These are phyloP conservation scores for Wallacemonas collosoma DNA, from an alignment of 208 protist genomes.

Conservation along the genomic window DNA sequence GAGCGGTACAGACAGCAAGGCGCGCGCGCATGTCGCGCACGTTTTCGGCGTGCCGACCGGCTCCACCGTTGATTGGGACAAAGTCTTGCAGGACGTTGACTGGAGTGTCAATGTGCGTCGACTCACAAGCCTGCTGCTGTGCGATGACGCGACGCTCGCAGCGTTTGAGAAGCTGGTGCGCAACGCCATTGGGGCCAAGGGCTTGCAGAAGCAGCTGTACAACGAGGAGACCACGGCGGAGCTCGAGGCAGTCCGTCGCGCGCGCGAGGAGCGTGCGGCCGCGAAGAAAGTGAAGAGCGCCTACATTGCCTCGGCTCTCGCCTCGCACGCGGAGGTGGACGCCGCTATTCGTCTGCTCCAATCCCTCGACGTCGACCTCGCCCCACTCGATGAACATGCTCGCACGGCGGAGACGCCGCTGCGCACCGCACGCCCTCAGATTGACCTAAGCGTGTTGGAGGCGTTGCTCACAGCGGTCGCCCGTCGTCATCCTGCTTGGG, in stretches of 20 bases:
- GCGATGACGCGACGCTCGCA: slow-evolving; percentile 40
- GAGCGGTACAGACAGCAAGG: slow-evolving; percentile 38
- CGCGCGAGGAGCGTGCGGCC: slow-evolving; percentile 37
- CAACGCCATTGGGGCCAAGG: slow-evolving; percentile 67
- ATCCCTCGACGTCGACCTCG: slow-evolving; percentile 42
- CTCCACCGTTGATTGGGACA: slow-evolving; percentile 55
- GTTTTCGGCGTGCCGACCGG: slow-evolving; percentile 35
- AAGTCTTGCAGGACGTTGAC: slow-evolving; percentile 56
- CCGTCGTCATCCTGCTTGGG: slow-evolving; percentile 76
- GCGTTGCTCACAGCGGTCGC: slow-evolving; percentile 46
- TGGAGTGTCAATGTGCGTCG: slow-evolving; percentile 64
- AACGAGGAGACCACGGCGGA: slow-evolving; percentile 46
- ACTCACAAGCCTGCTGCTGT: slow-evolving; percentile 47
- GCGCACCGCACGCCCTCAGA: slow-evolving; percentile 26
- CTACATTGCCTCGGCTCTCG: slow-evolving; percentile 47
- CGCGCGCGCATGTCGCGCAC: slow-evolving; percentile 37
- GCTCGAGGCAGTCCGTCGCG: slow-evolving; percentile 42
- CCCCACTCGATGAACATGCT: slow-evolving; percentile 40
- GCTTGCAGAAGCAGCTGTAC: slow-evolving; percentile 42
- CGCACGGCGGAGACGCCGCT: slow-evolving; percentile 18
- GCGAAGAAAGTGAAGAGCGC: slow-evolving; percentile 23
- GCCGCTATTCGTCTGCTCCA: slow-evolving; percentile 51
- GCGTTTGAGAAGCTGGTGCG: slow-evolving; percentile 48
- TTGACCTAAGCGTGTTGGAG: slow-evolving; percentile 41
- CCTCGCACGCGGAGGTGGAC: slow-evolving; percentile 60